Conservation (phyloP, 148 eudicot genomes). For the Spergularia bocconei region DNA sequence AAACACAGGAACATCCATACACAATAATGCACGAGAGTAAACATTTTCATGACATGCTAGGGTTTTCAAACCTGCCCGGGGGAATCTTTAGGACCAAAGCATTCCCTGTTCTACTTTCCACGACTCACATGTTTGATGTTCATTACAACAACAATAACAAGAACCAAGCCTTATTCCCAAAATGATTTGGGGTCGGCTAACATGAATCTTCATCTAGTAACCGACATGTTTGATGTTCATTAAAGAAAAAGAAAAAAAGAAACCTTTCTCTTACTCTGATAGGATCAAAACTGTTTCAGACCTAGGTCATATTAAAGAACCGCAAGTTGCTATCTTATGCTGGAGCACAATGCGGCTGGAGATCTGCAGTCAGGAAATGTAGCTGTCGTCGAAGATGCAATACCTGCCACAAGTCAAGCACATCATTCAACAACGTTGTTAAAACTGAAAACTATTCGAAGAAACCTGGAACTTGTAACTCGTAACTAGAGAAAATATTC, state of each 20-base stretch:
- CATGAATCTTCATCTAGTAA: no score
- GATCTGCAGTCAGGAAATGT: constrained; percentile 29
- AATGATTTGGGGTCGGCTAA: no score
- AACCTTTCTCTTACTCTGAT: background rate
- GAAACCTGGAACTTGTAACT: background rate
- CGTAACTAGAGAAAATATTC: no score
- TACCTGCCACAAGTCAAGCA: constrained; percentile 30
- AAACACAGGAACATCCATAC: no score
- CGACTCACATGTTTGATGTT: background rate
- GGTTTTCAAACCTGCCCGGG: no score
- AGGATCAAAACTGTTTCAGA: background rate
- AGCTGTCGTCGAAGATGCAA: constrained; percentile 42
- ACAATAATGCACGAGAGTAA: no score
- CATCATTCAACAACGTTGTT: background rate
- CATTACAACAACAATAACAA: no score
- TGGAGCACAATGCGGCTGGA: constrained; percentile 1
- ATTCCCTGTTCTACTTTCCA: background rate
- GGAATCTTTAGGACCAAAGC: no score
- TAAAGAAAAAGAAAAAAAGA: no score
- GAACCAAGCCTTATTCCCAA: no score
- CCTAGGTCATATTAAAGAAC: background rate
- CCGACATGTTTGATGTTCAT: no score
- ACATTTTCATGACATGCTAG: no score
- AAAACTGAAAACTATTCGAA: background rate
- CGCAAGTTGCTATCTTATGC: constrained; percentile 5